Evolutionary conservation across 2,329 filamentous ascomycete species (phyloP), one percentile per base, ranked within the genome.

Genomic region (Xylaria sp.): DNA sequence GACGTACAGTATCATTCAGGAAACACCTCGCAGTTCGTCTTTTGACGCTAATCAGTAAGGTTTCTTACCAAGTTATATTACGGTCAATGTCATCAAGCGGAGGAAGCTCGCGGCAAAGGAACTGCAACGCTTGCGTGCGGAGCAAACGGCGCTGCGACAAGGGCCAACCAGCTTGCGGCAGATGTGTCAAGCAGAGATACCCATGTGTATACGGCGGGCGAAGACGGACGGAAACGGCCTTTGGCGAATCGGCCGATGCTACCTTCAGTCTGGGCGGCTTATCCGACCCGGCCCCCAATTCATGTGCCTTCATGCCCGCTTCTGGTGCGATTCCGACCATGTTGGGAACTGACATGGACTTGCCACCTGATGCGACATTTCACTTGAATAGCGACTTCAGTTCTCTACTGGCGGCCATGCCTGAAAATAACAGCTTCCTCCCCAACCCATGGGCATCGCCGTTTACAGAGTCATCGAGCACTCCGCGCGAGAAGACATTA

Each of bases 81-180:
- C 48, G 10, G 17, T 26, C 20, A 33, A 74, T 74, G 71, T 65
- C 67, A 44, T 62, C 56, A 9, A 36, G 65, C 40, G 60, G 51
- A 40, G 51, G 56, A 10, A 48, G 62, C 36, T 88, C 80, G 86
- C 78, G 82, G 67, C 83, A 84, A 72, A 84, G 83, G 79, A 84
- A 81, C 77, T 85, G 83, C 78, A 83, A 84, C 70, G 80, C 82
- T 62, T 85, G 83, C 72, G 83, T 85, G 58, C 79, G 79, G 62
- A 80, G 82, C 74, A 85, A 85, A 75, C 79, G 83, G 59, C 80
- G 82, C 67, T 85, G 83, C 75, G 83, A 85, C 74, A 84, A 84
- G 78, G 78, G 75, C 54, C 77, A 76, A 9, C 83, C 83, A 17
- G 75, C 77, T 54, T 85, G 82, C 73, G 79, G 79, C 26, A 81